Conservation (phyloP, 2,329 filamentous ascomycete genomes). For the Hymenoscyphus albidus region DNA sequence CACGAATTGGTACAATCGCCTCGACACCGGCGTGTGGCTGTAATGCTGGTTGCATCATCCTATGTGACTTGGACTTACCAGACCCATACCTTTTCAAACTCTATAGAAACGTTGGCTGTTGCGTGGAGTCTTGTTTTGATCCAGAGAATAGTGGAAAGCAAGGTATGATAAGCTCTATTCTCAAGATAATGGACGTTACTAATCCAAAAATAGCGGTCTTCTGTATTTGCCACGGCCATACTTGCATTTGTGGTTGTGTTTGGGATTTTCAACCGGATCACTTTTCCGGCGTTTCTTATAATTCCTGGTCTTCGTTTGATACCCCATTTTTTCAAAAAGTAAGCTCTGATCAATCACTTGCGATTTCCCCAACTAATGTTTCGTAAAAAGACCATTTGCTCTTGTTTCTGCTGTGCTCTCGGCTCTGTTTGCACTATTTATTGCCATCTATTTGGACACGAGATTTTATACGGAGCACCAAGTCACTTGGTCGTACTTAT, state of each 20-base stretch:
- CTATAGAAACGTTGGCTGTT: conserved; percentile 87
- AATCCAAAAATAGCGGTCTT: conserved; percentile 55
- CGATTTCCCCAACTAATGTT: conserved; percentile 13
- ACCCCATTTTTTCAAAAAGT: conserved; percentile 82
- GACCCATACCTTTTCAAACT: conserved; percentile 97
- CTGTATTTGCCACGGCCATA: conserved; percentile 69
- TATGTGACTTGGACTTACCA: conserved; percentile 99
- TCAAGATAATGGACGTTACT: not conserved
- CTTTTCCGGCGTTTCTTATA: conserved; percentile 88
- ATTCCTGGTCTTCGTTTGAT: conserved; percentile 80
- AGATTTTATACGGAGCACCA: conserved; percentile 69
- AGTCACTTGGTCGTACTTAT: conserved; percentile 61
- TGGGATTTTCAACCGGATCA: conserved; percentile 94
- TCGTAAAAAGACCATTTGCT: conserved; percentile 48
- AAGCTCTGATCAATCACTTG: conserved; percentile 34
- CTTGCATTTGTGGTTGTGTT: conserved; percentile 79
- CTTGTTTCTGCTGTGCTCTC: conserved; percentile 62
- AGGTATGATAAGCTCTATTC: conserved; percentile 50
- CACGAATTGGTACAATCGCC: conserved; percentile 81
- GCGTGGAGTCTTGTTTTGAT: conserved; percentile 92
- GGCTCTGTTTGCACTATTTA: conserved; percentile 61
- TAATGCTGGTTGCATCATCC: conserved; percentile 85
- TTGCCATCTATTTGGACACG: conserved; percentile 81
- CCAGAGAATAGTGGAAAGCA: conserved; percentile 74
- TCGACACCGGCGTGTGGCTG: conserved; percentile 66